These are phyloP conservation scores for Fragilaria radians DNA, from an alignment of 108 stramenopile genomes.

Conservation along the genomic window DNA sequence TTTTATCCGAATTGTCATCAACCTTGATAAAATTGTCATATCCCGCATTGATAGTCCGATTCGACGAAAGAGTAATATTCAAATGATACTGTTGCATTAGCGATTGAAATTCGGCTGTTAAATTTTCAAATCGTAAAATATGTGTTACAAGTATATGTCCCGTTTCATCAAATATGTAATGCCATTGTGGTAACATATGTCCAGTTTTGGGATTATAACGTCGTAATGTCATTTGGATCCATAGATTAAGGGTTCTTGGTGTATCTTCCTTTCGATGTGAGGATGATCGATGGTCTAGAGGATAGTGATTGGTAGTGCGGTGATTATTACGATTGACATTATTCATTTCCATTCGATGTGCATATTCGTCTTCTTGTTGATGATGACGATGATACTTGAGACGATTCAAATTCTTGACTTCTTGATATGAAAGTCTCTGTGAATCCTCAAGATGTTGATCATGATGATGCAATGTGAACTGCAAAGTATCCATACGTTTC, in stretches of 20 bases:
- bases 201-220: not conserved
- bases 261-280: not conserved
- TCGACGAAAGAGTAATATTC: not conserved
- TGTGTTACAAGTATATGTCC: conserved; percentile 6
- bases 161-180: conserved; percentile 4
- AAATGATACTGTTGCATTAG: conserved; percentile 24
- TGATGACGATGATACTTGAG: too few relatives aligned
- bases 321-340: too few relatives aligned
- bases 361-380: too few relatives aligned
- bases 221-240: not conserved
- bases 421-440: too few relatives aligned
- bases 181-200: conserved; percentile 13
- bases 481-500: too few relatives aligned
- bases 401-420: too few relatives aligned
- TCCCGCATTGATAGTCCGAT: not conserved
- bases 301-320: too few relatives aligned
- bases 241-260: not conserved
- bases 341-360: too few relatives aligned
- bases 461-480: too few relatives aligned
- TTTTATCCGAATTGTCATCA: not conserved
- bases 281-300: too few relatives aligned
- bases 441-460: too few relatives aligned
- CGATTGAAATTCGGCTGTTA: conserved; percentile 18
- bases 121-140: conserved; percentile 21
- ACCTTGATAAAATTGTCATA: not conserved